Conservation (phyloP, 2,329 filamentous ascomycete genomes). For the Fusarium goolgardi region DNA sequence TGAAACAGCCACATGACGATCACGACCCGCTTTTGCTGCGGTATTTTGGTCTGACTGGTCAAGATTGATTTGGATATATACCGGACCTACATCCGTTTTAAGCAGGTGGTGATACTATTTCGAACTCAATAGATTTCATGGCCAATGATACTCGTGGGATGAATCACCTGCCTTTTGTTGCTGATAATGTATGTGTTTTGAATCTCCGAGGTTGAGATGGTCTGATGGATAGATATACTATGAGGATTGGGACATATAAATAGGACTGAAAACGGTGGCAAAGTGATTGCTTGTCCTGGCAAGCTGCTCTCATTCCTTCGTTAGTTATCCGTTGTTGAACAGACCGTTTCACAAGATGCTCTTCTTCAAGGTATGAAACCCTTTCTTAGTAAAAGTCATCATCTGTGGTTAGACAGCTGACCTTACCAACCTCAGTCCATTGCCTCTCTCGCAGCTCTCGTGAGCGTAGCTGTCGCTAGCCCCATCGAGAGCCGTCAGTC, state of each 20-base stretch:
- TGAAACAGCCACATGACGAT: constrained; percentile 40
- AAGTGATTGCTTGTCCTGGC: not conserved
- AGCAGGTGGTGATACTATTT: constrained; percentile 38
- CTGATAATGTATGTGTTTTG: constrained; percentile 16
- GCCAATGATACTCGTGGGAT: constrained; percentile 23
- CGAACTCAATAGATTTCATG: not conserved
- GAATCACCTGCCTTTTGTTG: constrained; percentile 30
- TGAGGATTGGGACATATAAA: constrained; percentile 3
- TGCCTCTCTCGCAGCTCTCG: constrained; percentile 46
- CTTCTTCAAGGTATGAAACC: constrained; percentile 33
- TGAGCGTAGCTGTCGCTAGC: constrained; percentile 46
- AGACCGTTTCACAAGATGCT: constrained; percentile 33
- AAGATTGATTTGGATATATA: not conserved
- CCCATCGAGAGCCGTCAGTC: constrained; percentile 44
- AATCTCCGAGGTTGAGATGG: constrained; percentile 4
- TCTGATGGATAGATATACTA: not conserved
- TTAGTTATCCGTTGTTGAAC: not conserved
- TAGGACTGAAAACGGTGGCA: not conserved
- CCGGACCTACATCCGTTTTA: constrained; percentile 32
- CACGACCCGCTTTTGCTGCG: constrained; percentile 20
- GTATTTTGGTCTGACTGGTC: constrained; percentile 25
- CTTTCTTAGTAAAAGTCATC: accelerated
- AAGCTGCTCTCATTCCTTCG: constrained; percentile 2
- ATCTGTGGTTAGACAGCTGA: not conserved
- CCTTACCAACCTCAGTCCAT: constrained; percentile 25